Conservation (phyloP, 306 rosid genomes). For the Lagenaria siceraria region DNA sequence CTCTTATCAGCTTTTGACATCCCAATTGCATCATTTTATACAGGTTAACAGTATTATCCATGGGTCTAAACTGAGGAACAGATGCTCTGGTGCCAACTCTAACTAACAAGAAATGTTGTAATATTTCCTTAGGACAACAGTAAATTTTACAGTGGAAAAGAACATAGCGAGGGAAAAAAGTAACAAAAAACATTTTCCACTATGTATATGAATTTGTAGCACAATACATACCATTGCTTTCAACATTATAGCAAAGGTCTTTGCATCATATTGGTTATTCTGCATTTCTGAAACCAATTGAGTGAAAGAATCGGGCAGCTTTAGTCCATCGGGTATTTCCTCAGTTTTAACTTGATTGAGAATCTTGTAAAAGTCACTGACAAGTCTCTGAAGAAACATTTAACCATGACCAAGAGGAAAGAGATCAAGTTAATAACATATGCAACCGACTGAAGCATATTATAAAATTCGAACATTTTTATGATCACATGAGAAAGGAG, state of each 20-base stretch:
- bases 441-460: not conserved
- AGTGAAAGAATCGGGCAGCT: conserved; percentile 72
- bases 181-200: not conserved
- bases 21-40: not conserved
- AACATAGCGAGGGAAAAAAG: not conserved
- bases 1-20: not conserved
- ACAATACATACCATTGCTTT: conserved; percentile 73
- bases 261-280: conserved; percentile 70
- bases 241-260: conserved; percentile 66
- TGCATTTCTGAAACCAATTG: conserved; percentile 81
- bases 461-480: not conserved
- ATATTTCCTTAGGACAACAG: not conserved
- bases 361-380: conserved; percentile 72
- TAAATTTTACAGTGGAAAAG: not conserved
- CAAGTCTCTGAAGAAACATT: conserved; percentile 58
- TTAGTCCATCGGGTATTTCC: conserved; percentile 68
- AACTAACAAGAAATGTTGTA: not conserved
- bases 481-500: conserved; percentile 9
- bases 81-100: not conserved
- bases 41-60: not conserved
- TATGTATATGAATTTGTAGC: not conserved
- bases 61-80: not conserved
- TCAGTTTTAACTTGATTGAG: conserved; percentile 78
- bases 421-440: conserved; percentile 14
- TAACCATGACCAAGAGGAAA: conserved; percentile 15